Conservation (phyloP, 192 early-diverging fungal genomes). For the Coemansia biformis region DNA sequence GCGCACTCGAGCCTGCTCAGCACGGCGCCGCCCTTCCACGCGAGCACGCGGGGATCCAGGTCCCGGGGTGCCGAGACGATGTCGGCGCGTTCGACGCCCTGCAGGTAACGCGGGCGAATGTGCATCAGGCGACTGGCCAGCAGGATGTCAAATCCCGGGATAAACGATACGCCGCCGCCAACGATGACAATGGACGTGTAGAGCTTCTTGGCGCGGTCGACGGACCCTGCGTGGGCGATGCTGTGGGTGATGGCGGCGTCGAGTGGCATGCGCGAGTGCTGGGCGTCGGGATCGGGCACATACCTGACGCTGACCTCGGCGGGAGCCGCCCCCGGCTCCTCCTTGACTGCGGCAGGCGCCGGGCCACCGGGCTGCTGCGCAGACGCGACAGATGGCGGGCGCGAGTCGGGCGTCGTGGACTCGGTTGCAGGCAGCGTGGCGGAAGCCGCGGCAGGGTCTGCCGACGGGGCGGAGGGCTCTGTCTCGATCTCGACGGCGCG, state of each 20-base stretch:
- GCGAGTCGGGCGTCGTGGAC: conserved; percentile 18
- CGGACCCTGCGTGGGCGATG: conserved; percentile 58
- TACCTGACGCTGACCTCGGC: conserved; percentile 6
- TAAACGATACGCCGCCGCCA: conserved; percentile 70
- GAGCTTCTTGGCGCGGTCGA: conserved; percentile 67
- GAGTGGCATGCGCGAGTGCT: conserved; percentile 51
- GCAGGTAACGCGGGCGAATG: conserved; percentile 25
- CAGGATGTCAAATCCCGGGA: conserved; percentile 55
- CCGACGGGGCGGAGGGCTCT: not conserved
- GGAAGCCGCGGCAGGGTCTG: not conserved
- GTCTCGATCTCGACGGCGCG: conserved; percentile 9
- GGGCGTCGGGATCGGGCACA: conserved; percentile 30
- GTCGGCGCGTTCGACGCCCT: conserved; percentile 54
- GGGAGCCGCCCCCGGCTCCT: not conserved
- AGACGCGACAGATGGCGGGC: conserved; percentile 2
- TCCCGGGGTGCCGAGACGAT: conserved; percentile 76
- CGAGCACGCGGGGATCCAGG: conserved; percentile 73
- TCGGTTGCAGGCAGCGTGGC: conserved; percentile 18
- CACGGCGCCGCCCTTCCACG: conserved; percentile 85
- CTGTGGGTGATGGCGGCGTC: conserved; percentile 68
- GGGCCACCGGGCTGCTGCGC: not conserved
- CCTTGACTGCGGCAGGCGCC: conserved; percentile 2
- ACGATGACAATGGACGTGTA: conserved; percentile 77
- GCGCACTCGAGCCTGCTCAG: conserved; percentile 70
- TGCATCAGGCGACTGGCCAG: conserved; percentile 35